phyloP scores from a whole-genome alignment of 441 rosid genomes.

The Erodium moschatum region DNA sequence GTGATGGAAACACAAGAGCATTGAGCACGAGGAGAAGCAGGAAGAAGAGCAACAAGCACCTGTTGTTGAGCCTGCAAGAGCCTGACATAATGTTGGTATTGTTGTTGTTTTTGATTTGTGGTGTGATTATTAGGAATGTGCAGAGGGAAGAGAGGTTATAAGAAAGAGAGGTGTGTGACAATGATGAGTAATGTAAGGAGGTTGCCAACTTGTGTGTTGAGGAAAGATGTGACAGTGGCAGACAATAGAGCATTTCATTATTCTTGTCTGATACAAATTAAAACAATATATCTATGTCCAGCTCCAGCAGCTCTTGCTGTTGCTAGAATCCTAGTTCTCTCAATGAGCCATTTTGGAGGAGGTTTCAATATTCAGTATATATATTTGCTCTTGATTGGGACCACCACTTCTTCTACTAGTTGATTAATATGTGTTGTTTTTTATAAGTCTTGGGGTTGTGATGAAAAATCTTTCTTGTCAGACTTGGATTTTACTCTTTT shows the following conservation, averaged over 20 bases:
- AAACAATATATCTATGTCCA: not conserved
- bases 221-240: constrained; percentile 66
- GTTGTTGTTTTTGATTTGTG: not conserved
- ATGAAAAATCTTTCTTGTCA: too few species aligned
- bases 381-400: not conserved
- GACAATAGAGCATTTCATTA: constrained; percentile 52
- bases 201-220: constrained; percentile 59
- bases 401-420: constrained; percentile 3
- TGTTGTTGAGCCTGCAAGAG: constrained; percentile 31
- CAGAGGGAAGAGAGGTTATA: not conserved
- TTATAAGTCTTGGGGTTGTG: too few species aligned
- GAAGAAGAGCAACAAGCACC: constrained; percentile 31
- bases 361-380: not conserved
- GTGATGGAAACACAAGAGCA: constrained; percentile 28
- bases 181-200: constrained; percentile 32
- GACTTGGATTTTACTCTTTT: too few species aligned
- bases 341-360: not conserved
- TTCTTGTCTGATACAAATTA: constrained; percentile 18
- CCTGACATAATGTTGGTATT: constrained; percentile 21
- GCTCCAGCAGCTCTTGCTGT: constrained; percentile 28
- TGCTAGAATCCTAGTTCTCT: constrained; percentile 20
- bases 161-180: constrained; percentile 35
- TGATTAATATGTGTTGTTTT: not conserved
- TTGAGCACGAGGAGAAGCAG: constrained; percentile 29
- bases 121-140: too few species aligned